phyloP scores from a whole-genome alignment of 78 protist species.

The Bodo saltans region DNA sequence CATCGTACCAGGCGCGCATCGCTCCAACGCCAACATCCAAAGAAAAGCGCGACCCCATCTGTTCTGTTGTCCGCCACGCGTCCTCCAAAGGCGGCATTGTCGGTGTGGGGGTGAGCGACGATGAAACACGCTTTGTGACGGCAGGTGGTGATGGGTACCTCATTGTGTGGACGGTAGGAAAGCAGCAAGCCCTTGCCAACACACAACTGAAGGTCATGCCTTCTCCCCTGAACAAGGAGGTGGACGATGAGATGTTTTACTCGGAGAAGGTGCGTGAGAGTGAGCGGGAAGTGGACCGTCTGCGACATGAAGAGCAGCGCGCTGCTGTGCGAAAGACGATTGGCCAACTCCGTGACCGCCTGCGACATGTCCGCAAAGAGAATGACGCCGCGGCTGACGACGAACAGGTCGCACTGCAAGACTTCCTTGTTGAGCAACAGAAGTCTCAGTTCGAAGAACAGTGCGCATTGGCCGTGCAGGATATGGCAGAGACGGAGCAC shows the following conservation, averaged over 20 bases:
- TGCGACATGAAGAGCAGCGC: not conserved
- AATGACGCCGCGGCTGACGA: not conserved
- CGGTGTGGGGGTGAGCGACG: slow-evolving; percentile 6
- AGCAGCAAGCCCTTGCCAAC: not conserved
- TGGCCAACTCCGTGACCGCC: not conserved
- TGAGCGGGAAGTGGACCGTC: not conserved
- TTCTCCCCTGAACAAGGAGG: not conserved
- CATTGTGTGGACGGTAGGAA: not conserved
- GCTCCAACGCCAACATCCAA: not conserved
- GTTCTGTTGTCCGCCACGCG: not conserved
- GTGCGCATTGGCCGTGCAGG: not conserved
- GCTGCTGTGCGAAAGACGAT: not conserved
- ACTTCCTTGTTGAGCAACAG: not conserved
- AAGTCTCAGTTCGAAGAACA: not conserved
- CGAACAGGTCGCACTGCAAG: slow-evolving; percentile 15
- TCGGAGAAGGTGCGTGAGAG: not conserved
- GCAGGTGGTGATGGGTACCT: not conserved
- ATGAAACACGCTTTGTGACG: not conserved
- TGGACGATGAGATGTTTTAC: not conserved
- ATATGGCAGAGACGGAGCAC: not conserved
- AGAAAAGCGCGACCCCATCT: not conserved
- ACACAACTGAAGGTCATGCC: not conserved
- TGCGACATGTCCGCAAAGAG: not conserved
- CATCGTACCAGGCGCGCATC: not conserved
- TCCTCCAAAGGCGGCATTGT: slow-evolving; percentile 2